Evolutionary conservation across 345 rosid genomes (phyloP).

Genomic region (Syzygium aqueum): DNA sequence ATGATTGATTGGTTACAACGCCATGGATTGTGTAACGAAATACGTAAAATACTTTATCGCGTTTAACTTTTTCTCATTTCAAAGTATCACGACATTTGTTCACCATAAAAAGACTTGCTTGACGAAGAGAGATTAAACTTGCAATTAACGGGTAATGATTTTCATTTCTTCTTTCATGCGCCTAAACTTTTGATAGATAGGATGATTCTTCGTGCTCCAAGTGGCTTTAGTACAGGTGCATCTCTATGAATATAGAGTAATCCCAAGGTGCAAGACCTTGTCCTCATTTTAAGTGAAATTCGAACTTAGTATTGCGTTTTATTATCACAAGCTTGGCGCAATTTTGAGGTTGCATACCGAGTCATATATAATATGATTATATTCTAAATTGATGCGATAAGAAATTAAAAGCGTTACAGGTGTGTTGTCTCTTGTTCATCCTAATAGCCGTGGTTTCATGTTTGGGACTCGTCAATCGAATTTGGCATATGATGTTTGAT

Average conservation of each 20-base stretch:
- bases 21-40: neutral
- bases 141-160: too few relatives aligned
- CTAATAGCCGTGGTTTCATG: neutral
- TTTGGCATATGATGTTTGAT: neutral
- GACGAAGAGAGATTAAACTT: neutral
- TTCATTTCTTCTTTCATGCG: neutral
- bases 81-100: neutral
- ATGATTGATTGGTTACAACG: neutral
- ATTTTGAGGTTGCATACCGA: rapidly evolving
- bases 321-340: neutral
- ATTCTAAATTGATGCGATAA: neutral
- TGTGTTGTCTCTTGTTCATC: neutral
- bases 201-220: neutral
- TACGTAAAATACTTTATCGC: too few relatives aligned
- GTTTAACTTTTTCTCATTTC: neutral
- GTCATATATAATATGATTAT: too few relatives aligned
- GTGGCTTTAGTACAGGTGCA: neutral
- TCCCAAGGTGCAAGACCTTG: neutral
- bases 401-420: rapidly evolving
- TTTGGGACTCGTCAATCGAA: neutral
- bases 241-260: neutral
- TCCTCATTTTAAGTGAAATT: neutral
- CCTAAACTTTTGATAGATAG: neutral
- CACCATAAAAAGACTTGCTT: neutral
- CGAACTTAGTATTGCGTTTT: too few relatives aligned